Evolutionary conservation across 2,329 filamentous ascomycete genomes (phyloP).

Genomic region (Nectriaceae sp.): DNA sequence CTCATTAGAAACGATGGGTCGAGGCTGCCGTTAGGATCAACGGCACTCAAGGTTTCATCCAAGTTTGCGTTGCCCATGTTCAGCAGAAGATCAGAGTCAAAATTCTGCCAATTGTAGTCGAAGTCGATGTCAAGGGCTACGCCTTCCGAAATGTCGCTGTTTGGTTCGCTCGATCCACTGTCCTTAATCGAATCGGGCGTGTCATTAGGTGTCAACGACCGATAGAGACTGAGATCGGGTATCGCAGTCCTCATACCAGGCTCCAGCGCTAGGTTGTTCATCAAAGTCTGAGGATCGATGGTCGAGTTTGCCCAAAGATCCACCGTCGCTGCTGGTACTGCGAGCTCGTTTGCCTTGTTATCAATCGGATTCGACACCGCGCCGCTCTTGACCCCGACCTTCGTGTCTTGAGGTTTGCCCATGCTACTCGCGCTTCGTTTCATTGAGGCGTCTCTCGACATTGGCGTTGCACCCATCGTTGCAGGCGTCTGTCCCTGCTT

Average conservation of each 20-base stretch:
- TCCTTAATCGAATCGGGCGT: conserved; percentile 67
- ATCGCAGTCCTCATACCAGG: conserved; percentile 46
- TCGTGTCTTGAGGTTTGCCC: conserved; percentile 40
- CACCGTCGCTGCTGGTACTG: conserved; percentile 10
- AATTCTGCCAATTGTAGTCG: conserved; percentile 50
- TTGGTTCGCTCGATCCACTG: conserved; percentile 59
- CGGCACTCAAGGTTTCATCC: conserved; percentile 15
- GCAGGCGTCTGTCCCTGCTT: conserved; percentile 51
- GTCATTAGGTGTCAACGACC: conserved; percentile 60
- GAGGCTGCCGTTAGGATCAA: conserved; percentile 3
- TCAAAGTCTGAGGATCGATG: conserved; percentile 51
- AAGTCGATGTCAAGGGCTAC: conserved; percentile 55
- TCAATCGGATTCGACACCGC: conserved; percentile 32
- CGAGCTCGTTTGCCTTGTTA: conserved; percentile 27
- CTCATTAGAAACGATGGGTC: conserved; percentile 34
- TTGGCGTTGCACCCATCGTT: conserved; percentile 47
- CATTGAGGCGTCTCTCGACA: conserved; percentile 58
- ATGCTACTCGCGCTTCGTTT: conserved; percentile 51
- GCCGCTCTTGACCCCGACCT: conserved; percentile 31
- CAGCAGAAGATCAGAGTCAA: conserved; percentile 48
- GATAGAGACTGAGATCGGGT: conserved; percentile 55
- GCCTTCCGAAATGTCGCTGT: conserved; percentile 61
- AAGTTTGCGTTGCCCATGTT: conserved; percentile 41
- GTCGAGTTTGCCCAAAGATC: conserved; percentile 45
- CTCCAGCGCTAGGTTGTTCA: conserved; percentile 37